Conservation (phyloP, 176 grass and related monocot species). For the Musa schizocarpa region DNA sequence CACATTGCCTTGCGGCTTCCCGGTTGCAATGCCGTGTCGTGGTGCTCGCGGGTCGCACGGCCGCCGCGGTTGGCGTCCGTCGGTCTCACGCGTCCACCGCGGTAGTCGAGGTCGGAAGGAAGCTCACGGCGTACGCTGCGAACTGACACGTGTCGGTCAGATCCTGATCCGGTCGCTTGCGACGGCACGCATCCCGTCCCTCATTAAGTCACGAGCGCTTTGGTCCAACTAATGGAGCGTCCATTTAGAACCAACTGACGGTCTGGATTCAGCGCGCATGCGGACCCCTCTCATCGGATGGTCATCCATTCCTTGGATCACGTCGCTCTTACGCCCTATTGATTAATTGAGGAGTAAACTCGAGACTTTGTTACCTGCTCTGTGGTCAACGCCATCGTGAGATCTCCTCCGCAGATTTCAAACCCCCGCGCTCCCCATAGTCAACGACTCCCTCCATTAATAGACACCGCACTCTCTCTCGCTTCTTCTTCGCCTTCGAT, state of each 20-base stretch:
- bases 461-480: slow-evolving; percentile 24
- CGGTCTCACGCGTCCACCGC: neutral
- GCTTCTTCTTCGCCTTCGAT: slow-evolving; percentile 36
- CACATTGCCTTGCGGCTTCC: too few species aligned
- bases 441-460: slow-evolving; percentile 19
- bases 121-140: neutral
- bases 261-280: neutral
- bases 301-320: neutral
- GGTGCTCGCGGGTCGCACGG: neutral
- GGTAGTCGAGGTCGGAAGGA: neutral
- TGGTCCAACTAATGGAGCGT: too few species aligned
- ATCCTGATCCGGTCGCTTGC: neutral
- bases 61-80: neutral
- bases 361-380: neutral
- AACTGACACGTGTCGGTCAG: neutral
- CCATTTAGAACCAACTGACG: neutral
- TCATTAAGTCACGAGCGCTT: too few species aligned
- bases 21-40: too few species aligned
- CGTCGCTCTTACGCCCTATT: neutral
- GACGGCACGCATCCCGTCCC: neutral
- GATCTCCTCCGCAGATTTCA: neutral
- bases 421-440: neutral
- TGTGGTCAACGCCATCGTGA: neutral
- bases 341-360: neutral
- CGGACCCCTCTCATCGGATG: neutral